Base-by-base conservation (phyloP, 2,329 filamentous ascomycete genomes). In the Chaetothyriales sp. region DNA sequence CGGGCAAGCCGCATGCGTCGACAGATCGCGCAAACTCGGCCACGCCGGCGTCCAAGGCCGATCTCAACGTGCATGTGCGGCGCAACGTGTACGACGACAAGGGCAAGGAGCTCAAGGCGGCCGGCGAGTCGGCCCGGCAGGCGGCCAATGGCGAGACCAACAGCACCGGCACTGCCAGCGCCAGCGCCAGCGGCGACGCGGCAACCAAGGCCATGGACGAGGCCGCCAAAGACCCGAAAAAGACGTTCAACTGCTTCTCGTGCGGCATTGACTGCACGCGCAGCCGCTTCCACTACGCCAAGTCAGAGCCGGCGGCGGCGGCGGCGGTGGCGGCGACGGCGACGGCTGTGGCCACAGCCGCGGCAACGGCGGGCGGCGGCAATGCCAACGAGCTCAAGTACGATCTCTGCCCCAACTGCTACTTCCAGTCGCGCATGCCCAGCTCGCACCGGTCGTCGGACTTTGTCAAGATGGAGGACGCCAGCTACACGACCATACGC, bases 51-150 rank as follows among this genome's bases (percentile, higher is more conserved):
- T 73, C 77, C 52, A 95, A 94, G 71, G 75, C 80, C 29, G 89
- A 95, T 61, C 76, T 92, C 54, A 95, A 94, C 65, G 77, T 95
- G n/a, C 86, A 95, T 65, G 82, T 97, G 54, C 84, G 89, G 57
- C 86, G 92, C 57, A 97, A 95, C 67, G 89, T 97, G 53, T 98
- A 95, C 70, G 90, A 98, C 63, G 81, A 87, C 54, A 89, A 85
- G 65, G 85, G 89, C 60, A 90, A 94, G 69, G 85, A 94, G 63
- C 74, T 94, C 47, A 61, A 61, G 44, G 83, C 78, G 45, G 84
- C 86, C 60, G 68, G 76, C 1, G 82, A 86, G 48, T 75, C 75
- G 56, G 87, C 87, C 8, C 77, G 77, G 60, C 72, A 74, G 56
- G 69, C 74, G 10, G n/a, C n/a, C n/a, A 90, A 90, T 61, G 86